Percentiles rank a stretch among this genome's conserved stretches.
These are phyloP conservation scores for Dunaliella sp. DNA, from an alignment of 139 green algal genomes.

Conservation along the genomic window DNA sequence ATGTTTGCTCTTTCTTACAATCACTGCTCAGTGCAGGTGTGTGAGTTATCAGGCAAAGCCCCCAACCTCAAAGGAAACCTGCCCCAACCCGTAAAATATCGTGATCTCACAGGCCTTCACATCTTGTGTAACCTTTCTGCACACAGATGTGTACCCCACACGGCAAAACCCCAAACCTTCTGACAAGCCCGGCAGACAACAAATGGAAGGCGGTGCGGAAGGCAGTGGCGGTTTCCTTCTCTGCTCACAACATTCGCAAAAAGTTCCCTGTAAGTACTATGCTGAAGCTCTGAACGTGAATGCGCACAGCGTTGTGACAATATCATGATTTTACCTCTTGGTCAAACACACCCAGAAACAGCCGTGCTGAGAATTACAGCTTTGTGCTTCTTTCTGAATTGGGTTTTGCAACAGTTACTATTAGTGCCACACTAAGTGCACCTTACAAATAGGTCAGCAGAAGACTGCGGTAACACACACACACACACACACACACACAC, in stretches of 20 bases:
- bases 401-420: no score
- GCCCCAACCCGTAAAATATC: neutral
- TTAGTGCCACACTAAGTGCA: no score
- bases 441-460: neutral
- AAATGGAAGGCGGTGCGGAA: conserved; percentile 55
- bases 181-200: conserved; percentile 46
- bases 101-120: neutral
- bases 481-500: no score
- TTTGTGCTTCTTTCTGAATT: no score
- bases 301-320: no score
- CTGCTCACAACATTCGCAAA: conserved; percentile 50
- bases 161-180: conserved; percentile 50
- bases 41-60: neutral
- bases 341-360: no score
- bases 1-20: neutral
- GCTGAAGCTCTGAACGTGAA: no score
- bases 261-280: conserved; percentile 49
- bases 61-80: neutral
- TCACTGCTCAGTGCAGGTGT: neutral
- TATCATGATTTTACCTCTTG: no score
- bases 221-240: conserved; percentile 55
- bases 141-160: conserved; percentile 43
- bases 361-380: no score
- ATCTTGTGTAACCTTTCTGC: neutral
- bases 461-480: no score